A percentile compares a stretch with the other conserved stretches of the same genome.
These are phyloP conservation scores for Davidsoniella virescens DNA, from an alignment of 2,329 filamentous ascomycete species.

Conservation along the genomic window DNA sequence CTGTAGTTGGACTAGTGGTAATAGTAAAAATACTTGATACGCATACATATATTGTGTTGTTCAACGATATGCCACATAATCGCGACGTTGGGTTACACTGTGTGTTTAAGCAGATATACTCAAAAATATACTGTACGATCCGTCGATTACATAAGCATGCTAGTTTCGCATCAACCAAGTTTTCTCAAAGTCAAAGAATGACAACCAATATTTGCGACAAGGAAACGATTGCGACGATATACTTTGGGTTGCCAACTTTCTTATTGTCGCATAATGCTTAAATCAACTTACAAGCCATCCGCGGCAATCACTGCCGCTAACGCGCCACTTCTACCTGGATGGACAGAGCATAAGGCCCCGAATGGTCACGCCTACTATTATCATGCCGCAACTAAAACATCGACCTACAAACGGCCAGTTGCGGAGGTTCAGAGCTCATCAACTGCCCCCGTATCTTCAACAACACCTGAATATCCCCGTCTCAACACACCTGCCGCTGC, in stretches of 20 bases:
- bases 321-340: slow-evolving; percentile 57
- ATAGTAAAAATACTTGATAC: too few species aligned
- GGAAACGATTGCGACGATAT: not conserved
- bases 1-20: too few species aligned
- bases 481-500: slow-evolving; percentile 40
- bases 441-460: too few species aligned
- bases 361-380: slow-evolving; percentile 82
- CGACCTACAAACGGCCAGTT: slow-evolving; percentile 69
- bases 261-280: slow-evolving; percentile 39
- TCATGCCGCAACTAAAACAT: slow-evolving; percentile 64
- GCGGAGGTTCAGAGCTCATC: not conserved
- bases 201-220: not conserved
- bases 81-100: too few species aligned
- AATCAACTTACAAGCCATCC: slow-evolving; percentile 56
- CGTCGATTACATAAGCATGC: too few species aligned
- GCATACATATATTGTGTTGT: too few species aligned
- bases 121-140: too few species aligned
- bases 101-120: too few species aligned
- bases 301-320: slow-evolving; percentile 20
- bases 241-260: not conserved
- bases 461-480: not conserved
- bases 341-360: slow-evolving; percentile 87
- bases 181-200: not conserved
- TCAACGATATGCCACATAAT: too few species aligned
- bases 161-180: too few species aligned